phyloP scores from a whole-genome alignment of 129 eudicot species.

The Lactuca sativa region DNA sequence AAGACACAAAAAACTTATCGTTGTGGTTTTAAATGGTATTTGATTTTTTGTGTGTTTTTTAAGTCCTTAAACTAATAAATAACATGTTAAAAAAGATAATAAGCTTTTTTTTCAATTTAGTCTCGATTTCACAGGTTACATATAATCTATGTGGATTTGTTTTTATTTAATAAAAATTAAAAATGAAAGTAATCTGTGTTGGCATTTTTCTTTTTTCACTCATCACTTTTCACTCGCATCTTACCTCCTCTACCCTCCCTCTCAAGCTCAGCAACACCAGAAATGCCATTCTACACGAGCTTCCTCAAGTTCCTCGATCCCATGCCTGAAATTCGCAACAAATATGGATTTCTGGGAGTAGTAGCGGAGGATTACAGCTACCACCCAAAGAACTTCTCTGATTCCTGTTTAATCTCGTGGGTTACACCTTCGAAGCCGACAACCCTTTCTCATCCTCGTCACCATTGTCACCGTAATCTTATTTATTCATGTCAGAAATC shows the following conservation, averaged over 20 bases:
- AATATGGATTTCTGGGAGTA: constrained; percentile 56
- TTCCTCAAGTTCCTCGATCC: constrained; percentile 92
- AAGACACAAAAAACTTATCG: too few species aligned
- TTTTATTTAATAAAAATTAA: too few species aligned
- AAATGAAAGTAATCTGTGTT: too few species aligned
- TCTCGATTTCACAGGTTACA: too few species aligned
- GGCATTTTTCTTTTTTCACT: too few species aligned
- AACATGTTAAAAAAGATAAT: too few species aligned
- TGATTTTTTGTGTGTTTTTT: too few species aligned
- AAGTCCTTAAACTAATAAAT: too few species aligned
- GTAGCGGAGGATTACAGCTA: constrained; percentile 29
- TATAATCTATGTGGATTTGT: too few species aligned
- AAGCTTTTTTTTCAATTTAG: too few species aligned
- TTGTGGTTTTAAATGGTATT: too few species aligned
- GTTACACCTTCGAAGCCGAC: constrained; percentile 12
- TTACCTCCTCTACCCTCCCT: background rate
- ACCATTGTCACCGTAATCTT: constrained; percentile 16
- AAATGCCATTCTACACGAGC: constrained; percentile 77
- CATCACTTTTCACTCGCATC: too few species aligned
- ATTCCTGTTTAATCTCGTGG: constrained; percentile 53
- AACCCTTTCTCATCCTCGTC: constrained; percentile 23
- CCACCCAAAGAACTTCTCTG: constrained; percentile 34
- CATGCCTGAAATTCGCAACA: constrained; percentile 86
- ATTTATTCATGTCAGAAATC: constrained; percentile 19
- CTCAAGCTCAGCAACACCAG: constrained; percentile 85